phyloP scores from a whole-genome alignment of 2,329 filamentous ascomycete species.

The Hymenoscyphus infarciens region DNA sequence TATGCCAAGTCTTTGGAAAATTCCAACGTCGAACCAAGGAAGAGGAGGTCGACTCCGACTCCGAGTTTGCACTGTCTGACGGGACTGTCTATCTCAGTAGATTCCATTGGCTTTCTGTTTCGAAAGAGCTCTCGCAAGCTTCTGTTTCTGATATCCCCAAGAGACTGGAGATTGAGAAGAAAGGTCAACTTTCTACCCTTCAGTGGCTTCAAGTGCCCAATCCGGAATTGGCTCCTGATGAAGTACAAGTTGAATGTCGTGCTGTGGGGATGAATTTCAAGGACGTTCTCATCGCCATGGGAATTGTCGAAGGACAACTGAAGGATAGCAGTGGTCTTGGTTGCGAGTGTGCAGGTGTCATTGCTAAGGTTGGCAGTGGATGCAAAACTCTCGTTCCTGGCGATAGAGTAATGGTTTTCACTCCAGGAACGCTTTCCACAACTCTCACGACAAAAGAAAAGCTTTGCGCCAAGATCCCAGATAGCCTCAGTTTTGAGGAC shows the following conservation, averaged over 20 bases:
- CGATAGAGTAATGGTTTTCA: conserved; percentile 24
- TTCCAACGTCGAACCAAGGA: conserved; percentile 12
- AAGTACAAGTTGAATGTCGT: conserved; percentile 15
- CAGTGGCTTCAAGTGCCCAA: conserved; percentile 15
- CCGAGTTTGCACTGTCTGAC: background rate
- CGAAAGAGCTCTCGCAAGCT: conserved; percentile 12
- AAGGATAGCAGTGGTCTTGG: conserved; percentile 22
- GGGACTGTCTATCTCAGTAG: background rate
- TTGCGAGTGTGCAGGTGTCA: conserved; percentile 26
- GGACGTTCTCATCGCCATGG: conserved; percentile 27
- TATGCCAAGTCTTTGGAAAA: conserved; percentile 11
- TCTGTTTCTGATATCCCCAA: background rate
- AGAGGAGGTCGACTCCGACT: background rate
- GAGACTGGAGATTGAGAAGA: conserved; percentile 17
- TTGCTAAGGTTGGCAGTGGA: conserved; percentile 26
- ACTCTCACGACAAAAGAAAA: conserved; percentile 7
- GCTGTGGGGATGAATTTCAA: conserved; percentile 22
- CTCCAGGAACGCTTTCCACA: background rate
- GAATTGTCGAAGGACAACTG: conserved; percentile 15
- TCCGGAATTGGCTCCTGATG: conserved; percentile 5
- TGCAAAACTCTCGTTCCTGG: conserved; percentile 25
- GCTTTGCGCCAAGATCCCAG: conserved; percentile 24
- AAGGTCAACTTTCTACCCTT: conserved; percentile 19
- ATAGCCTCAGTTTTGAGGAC: conserved; percentile 20
- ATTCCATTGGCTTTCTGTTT: background rate